Percentiles rank a stretch among this genome's conserved stretches.
These are phyloP conservation scores for Letharia columbiana DNA, from an alignment of 495 filamentous ascomycete genomes.

Conservation along the genomic window DNA sequence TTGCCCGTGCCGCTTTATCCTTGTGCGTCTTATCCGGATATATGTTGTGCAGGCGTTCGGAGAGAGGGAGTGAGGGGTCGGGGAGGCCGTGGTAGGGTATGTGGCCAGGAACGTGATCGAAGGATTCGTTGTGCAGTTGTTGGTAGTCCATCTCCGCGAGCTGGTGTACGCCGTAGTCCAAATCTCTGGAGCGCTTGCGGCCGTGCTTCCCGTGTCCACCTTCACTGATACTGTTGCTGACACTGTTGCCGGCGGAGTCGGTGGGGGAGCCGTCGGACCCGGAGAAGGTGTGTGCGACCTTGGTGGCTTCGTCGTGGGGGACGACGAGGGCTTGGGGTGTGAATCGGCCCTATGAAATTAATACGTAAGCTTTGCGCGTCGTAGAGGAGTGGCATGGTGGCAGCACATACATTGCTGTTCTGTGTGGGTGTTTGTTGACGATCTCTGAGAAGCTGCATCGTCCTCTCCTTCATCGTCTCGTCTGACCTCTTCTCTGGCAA, in stretches of 20 bases:
- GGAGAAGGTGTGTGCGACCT: slow-evolving; percentile 20
- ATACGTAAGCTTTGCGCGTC: slow-evolving; percentile 8
- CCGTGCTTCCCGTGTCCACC: slow-evolving; percentile 9
- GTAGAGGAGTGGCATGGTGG: background rate
- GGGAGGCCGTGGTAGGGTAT: slow-evolving; percentile 18
- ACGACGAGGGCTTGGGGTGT: slow-evolving; percentile 12
- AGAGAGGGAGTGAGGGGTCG: slow-evolving; percentile 14
- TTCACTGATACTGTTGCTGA: slow-evolving; percentile 16
- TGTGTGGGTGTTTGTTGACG: slow-evolving; percentile 20
- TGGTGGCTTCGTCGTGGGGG: slow-evolving; percentile 13
- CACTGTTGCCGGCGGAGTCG: slow-evolving; percentile 17
- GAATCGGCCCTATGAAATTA: slow-evolving; percentile 8
- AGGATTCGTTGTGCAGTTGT: slow-evolving; percentile 23
- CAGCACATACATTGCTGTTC: background rate
- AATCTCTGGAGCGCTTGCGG: slow-evolving; percentile 21
- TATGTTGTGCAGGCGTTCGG: slow-evolving; percentile 19
- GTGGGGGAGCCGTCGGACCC: slow-evolving; percentile 17
- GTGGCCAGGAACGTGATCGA: slow-evolving; percentile 21
- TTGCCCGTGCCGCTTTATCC: slow-evolving; percentile 17
- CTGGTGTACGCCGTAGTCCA: slow-evolving; percentile 22
- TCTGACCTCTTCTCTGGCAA: slow-evolving; percentile 7
- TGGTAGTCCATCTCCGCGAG: slow-evolving; percentile 24
- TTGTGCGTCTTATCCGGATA: slow-evolving; percentile 23
- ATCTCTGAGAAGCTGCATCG: slow-evolving; percentile 17
- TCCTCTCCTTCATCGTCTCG: slow-evolving; percentile 15